phyloP scores from a whole-genome alignment of 345 rosid genomes.

The Alliaria petiolata region DNA sequence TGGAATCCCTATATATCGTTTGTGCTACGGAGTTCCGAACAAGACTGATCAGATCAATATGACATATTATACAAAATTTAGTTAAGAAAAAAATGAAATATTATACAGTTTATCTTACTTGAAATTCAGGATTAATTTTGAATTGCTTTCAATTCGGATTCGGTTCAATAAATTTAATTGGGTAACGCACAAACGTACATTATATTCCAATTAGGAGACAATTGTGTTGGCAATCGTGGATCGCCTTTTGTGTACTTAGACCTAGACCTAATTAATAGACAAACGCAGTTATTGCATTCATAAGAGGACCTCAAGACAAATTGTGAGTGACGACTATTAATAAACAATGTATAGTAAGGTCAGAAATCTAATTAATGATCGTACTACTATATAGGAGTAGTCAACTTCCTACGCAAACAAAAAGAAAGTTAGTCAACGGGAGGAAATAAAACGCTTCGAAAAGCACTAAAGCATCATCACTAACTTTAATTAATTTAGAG shows the following conservation, averaged over 20 bases:
- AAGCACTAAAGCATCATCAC: slow-evolving; percentile 11
- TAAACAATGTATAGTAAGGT: background rate
- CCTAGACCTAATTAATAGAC: background rate
- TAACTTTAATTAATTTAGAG: background rate
- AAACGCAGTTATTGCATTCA: background rate
- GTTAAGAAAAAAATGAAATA: no score
- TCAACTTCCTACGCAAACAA: slow-evolving; percentile 9
- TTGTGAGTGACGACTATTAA: background rate
- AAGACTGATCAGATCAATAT: no score
- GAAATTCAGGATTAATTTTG: background rate
- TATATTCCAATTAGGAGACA: background rate
- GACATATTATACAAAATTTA: no score
- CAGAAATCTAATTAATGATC: background rate
- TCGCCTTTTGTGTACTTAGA: background rate
- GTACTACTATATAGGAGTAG: background rate
- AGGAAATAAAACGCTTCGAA: background rate
- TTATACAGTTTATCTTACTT: no score
- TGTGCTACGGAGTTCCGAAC: no score
- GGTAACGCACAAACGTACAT: background rate
- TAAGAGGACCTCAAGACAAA: background rate
- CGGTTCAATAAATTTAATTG: background rate
- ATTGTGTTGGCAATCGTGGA: background rate
- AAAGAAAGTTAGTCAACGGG: background rate
- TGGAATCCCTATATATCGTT: no score
- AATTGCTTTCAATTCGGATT: background rate